These are phyloP conservation scores for Mrakia gelida DNA, from an alignment of 768 basidiomycete species.

Conservation along the genomic window DNA sequence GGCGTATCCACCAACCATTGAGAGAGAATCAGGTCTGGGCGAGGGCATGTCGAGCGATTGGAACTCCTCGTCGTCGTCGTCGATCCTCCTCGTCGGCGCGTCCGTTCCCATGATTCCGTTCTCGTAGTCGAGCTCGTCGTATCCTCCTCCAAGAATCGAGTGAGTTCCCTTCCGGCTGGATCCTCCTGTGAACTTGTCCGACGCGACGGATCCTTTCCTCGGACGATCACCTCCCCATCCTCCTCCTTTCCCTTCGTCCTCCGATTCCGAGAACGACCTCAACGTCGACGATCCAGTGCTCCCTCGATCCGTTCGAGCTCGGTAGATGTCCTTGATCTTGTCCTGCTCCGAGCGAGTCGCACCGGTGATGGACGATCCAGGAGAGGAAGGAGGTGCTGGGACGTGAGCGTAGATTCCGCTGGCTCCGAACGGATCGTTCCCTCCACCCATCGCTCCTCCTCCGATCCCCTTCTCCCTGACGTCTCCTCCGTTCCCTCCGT, in stretches of 20 bases:
- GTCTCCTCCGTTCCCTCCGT: neutral
- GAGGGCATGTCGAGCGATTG: neutral
- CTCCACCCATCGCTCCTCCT: neutral
- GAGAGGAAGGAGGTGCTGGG: neutral
- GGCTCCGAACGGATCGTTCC: neutral
- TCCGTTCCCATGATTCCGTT: conserved; percentile 18
- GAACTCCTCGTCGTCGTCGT: conserved; percentile 3
- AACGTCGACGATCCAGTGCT: conserved; percentile 21
- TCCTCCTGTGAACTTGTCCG: neutral
- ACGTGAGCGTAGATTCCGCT: conserved; percentile 7
- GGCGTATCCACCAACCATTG: neutral
- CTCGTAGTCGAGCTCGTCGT: conserved; percentile 18
- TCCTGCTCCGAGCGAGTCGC: neutral
- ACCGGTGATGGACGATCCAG: neutral
- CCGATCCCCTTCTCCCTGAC: neutral
- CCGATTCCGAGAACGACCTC: neutral
- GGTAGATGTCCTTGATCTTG: neutral
- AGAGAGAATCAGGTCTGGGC: neutral
- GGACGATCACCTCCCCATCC: neutral
- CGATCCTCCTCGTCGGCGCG: neutral
- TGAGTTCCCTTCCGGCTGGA: neutral
- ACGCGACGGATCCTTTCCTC: neutral
- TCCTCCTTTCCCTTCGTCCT: neutral
- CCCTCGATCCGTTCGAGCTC: neutral
- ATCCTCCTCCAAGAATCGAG: conserved; percentile 29